Evolutionary conservation across 371 early-diverging fungal species (phyloP), one percentile per base, ranked within the genome.

Genomic region (Dichotomocladium elegans): DNA sequence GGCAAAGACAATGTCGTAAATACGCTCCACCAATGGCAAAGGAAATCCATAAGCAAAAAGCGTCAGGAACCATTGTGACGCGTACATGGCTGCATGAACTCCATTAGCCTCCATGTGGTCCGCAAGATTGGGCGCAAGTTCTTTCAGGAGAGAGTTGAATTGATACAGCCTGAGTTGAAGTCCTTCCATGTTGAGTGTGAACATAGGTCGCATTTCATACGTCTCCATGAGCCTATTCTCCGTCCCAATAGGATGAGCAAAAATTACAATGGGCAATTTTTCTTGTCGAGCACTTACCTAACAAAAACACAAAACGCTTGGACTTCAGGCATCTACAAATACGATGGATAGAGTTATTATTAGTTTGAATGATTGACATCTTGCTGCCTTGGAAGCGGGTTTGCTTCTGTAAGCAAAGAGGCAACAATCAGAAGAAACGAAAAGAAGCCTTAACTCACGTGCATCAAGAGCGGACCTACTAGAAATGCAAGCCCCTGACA

Each of bases 401-500:
- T n/a, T n/a, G n/a, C n/a, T n/a, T n/a, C n/a, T n/a, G n/a, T n/a
- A n/a, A n/a, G n/a, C n/a, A n/a, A n/a, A n/a, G n/a, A n/a, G n/a
- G n/a, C n/a, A n/a, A n/a, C n/a, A n/a, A n/a, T n/a, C n/a, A n/a
- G n/a, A n/a, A n/a, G n/a, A n/a, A 17, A 30, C 9, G 28, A 34
- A n/a, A 29, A 7, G 33, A 56, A 33, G 1, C 0, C 3, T 28
- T 28, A 14, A 43, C 77, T 69, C 77, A 85, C 89, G 66, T 93
- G 89, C 74, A 94, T 78, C 43, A 97, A 70, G 58, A 97, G 56
- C 10, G 94, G 90, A 1, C 93, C 96, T 4, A 90, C 94, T 31
- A 97, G 68, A 64, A 95, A 95, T 10, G 93, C 87, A 15, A 96
- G 77, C 8, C 96, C 96, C 74, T 97, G 96, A 68, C 96, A 96